phyloP scores from a whole-genome alignment of 1,284 basidiomycete genomes.

The Cryptococcus wingfieldii region DNA sequence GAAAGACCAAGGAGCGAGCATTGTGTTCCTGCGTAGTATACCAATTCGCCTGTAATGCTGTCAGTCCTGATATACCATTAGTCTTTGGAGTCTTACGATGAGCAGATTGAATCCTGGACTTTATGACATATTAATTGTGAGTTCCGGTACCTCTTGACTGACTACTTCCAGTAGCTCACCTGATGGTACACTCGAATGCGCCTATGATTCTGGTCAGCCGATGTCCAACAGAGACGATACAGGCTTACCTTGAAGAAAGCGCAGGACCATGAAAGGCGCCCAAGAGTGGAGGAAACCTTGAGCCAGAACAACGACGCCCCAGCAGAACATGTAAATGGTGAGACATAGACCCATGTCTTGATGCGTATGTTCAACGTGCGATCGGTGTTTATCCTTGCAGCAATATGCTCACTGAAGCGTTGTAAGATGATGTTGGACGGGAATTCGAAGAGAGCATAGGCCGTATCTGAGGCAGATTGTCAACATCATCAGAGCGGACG shows the following conservation, averaged over 20 bases:
- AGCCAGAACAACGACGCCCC: constrained; percentile 31
- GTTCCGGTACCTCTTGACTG: too few species aligned
- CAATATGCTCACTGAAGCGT: constrained; percentile 17
- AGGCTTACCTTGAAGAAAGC: constrained; percentile 28
- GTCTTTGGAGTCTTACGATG: neutral
- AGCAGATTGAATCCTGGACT: constrained; percentile 25
- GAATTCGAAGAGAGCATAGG: constrained; percentile 34
- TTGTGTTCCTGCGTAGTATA: constrained; percentile 29
- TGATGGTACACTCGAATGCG: constrained; percentile 28
- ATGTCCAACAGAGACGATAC: too few species aligned
- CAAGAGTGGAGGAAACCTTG: constrained; percentile 31
- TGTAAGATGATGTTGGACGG: constrained; percentile 36
- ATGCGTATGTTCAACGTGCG: neutral
- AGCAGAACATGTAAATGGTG: constrained; percentile 12
- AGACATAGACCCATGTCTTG: neutral
- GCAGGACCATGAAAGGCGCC: constrained; percentile 32
- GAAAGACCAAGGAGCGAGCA: constrained; percentile 22
- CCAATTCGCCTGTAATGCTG: constrained; percentile 9
- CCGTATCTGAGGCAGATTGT: constrained; percentile 23
- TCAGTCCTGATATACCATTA: too few species aligned
- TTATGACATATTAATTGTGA: too few species aligned
- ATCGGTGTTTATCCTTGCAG: neutral
- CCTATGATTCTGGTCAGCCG: too few species aligned
- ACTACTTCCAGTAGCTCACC: too few species aligned
- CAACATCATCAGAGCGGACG: neutral